These are phyloP conservation scores for Penicillium frequentans DNA, from an alignment of 2,329 filamentous ascomycete genomes.

Conservation along the genomic window DNA sequence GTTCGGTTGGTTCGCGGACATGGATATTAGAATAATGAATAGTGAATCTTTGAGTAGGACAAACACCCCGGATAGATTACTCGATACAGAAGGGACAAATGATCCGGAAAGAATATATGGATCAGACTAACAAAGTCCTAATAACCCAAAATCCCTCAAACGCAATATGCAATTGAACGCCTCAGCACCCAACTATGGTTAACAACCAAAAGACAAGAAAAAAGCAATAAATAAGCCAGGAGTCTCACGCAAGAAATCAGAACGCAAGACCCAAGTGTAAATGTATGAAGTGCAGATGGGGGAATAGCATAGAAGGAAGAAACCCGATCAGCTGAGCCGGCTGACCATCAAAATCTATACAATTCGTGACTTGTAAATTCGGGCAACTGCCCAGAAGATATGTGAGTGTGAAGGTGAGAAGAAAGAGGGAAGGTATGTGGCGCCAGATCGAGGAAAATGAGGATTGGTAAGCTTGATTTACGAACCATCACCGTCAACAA, in stretches of 20 bases:
- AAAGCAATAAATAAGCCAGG: not conserved
- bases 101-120: not conserved
- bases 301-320: slow-evolving; percentile 16
- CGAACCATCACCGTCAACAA: not conserved
- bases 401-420: not conserved
- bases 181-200: slow-evolving; percentile 2
- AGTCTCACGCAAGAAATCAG: not conserved
- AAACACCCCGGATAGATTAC: not conserved
- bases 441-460: slow-evolving; percentile 8
- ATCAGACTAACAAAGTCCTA: not conserved
- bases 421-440: slow-evolving; percentile 17
- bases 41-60: not conserved
- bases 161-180: not conserved
- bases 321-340: slow-evolving; percentile 15
- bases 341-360: slow-evolving; percentile 24
- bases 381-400: slow-evolving; percentile 10
- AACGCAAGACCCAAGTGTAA: slow-evolving; percentile 11
- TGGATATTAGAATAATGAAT: not conserved
- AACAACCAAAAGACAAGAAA: slow-evolving; percentile 9
- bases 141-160: not conserved
- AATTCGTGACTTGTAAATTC: slow-evolving; percentile 24
- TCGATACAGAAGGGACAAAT: not conserved
- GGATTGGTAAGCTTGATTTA: not conserved
- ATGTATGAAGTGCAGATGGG: slow-evolving; percentile 17
- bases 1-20: not conserved